Conservation (phyloP, 2,329 filamentous ascomycete genomes). For the Penicillium sp. region DNA sequence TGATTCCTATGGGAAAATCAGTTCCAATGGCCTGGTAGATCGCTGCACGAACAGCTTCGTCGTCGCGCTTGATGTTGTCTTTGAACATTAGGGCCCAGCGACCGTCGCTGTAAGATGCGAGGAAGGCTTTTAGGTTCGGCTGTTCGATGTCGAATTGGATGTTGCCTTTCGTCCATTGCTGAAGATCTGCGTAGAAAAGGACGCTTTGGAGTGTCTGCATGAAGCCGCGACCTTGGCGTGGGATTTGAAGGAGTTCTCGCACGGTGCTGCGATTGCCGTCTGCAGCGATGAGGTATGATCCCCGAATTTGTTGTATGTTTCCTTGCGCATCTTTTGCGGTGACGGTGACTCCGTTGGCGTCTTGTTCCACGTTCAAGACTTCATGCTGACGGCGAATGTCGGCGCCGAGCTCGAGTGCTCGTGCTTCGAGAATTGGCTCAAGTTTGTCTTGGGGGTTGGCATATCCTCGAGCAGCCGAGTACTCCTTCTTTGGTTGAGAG, state of each 20-base stretch:
- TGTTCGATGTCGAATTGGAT: conserved; percentile 24
- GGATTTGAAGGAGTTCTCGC: conserved; percentile 20
- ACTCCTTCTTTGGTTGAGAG: conserved; percentile 19
- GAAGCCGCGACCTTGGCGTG: conserved; percentile 18
- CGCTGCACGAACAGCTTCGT: conserved; percentile 17
- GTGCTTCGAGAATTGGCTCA: conserved; percentile 39
- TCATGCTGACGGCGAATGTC: conserved; percentile 38
- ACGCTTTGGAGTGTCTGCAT: conserved; percentile 26
- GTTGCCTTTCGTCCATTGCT: conserved; percentile 18
- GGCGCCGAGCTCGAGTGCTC: conserved; percentile 33
- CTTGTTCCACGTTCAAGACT: conserved; percentile 25
- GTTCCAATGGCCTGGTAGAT: conserved; percentile 33
- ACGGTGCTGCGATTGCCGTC: conserved; percentile 33
- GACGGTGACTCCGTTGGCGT: conserved; percentile 26
- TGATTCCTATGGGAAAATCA: conserved; percentile 32
- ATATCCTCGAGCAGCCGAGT: conserved; percentile 25
- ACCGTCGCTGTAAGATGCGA: conserved; percentile 25
- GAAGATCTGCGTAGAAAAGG: conserved; percentile 19
- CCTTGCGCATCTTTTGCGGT: conserved; percentile 18
- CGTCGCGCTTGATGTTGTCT: conserved; percentile 22
- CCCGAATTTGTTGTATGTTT: conserved; percentile 20
- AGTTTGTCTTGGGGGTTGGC: conserved; percentile 42
- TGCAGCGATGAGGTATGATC: conserved; percentile 41
- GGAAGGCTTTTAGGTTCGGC: conserved; percentile 19
- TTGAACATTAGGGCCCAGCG: conserved; percentile 28